These are phyloP conservation scores for Sistotremastrum niveocremeum DNA, from an alignment of 768 basidiomycete species.

Conservation along the genomic window DNA sequence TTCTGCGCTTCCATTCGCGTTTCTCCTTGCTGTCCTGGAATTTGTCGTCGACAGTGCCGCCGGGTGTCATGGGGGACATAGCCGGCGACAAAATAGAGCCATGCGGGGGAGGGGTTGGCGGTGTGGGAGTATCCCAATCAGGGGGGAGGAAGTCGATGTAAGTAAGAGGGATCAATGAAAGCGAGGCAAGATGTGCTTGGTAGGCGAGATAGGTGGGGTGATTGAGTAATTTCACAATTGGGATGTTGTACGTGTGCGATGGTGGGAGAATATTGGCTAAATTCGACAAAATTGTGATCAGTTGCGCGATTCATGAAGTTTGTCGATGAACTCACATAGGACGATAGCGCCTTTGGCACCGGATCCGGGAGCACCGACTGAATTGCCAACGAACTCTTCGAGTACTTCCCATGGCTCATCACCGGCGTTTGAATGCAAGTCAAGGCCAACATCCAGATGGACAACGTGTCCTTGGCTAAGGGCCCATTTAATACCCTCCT, in stretches of 20 bases:
- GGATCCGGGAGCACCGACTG: slow-evolving; percentile 25
- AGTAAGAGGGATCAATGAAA: slow-evolving; percentile 63
- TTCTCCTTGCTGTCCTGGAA: slow-evolving; percentile 26
- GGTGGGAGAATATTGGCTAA: slow-evolving; percentile 72
- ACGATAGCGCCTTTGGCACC: slow-evolving; percentile 39
- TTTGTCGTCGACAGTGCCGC: neutral
- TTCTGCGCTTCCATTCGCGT: slow-evolving; percentile 30
- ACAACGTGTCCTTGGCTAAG: slow-evolving; percentile 47
- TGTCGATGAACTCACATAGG: slow-evolving; percentile 36
- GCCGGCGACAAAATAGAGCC: neutral
- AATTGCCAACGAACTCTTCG: slow-evolving; percentile 59
- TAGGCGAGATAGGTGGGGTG: slow-evolving; percentile 63
- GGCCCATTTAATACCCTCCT: slow-evolving; percentile 52
- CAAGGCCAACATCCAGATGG: slow-evolving; percentile 54
- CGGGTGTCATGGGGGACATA: slow-evolving; percentile 7
- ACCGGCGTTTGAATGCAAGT: slow-evolving; percentile 28
- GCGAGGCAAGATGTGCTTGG: slow-evolving; percentile 53
- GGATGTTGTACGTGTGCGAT: slow-evolving; percentile 53
- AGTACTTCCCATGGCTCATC: slow-evolving; percentile 47
- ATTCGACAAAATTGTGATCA: slow-evolving; percentile 7
- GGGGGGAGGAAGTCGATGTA: slow-evolving; percentile 70
- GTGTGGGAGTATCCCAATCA: slow-evolving; percentile 48
- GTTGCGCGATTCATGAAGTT: neutral
- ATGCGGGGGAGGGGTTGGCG: slow-evolving; percentile 27
- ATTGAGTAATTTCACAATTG: slow-evolving; percentile 69